Conservation (phyloP, 2,329 filamentous ascomycete species). For the Penicillium sp. region DNA sequence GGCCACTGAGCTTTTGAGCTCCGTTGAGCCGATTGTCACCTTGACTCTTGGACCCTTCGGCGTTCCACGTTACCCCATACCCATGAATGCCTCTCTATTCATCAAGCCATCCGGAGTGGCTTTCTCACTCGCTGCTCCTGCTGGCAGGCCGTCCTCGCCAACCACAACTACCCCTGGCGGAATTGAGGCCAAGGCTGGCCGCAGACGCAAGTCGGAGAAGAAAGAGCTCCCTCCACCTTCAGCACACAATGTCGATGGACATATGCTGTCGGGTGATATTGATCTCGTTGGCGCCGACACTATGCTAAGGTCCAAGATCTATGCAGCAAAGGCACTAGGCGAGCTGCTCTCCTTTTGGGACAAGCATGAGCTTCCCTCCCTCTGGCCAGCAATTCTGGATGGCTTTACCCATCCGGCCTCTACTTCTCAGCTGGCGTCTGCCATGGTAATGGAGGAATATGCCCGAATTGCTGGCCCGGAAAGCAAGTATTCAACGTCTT, state of each 20-base stretch:
- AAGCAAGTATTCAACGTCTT: slow-evolving; percentile 35
- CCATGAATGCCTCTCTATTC: slow-evolving; percentile 87
- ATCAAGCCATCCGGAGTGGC: slow-evolving; percentile 89
- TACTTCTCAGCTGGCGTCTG: slow-evolving; percentile 81
- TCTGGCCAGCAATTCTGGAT: slow-evolving; percentile 68
- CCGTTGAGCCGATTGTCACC: slow-evolving; percentile 79
- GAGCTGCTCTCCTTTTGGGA: slow-evolving; percentile 78
- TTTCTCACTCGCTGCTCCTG: slow-evolving; percentile 58
- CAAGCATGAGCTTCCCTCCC: slow-evolving; percentile 48
- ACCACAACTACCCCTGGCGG: slow-evolving; percentile 48
- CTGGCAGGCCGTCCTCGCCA: slow-evolving; percentile 46
- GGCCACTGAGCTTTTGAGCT: slow-evolving; percentile 69
- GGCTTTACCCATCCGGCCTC: slow-evolving; percentile 73
- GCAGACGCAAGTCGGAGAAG: slow-evolving; percentile 83
- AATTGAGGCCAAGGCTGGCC: slow-evolving; percentile 64
- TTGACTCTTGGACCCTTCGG: slow-evolving; percentile 89
- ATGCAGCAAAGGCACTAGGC: slow-evolving; percentile 82
- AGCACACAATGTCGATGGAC: slow-evolving; percentile 94
- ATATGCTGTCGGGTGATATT: slow-evolving; percentile 96
- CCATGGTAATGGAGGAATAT: slow-evolving; percentile 86
- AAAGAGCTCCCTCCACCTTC: slow-evolving; percentile 67
- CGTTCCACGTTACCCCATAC: slow-evolving; percentile 83
- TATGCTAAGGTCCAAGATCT: slow-evolving; percentile 86
- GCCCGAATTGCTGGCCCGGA: slow-evolving; percentile 56
- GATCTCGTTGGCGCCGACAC: slow-evolving; percentile 90